phyloP scores from a whole-genome alignment of 1,139 yeast genomes.

The Yamadazyma kanchanaburiensis region DNA sequence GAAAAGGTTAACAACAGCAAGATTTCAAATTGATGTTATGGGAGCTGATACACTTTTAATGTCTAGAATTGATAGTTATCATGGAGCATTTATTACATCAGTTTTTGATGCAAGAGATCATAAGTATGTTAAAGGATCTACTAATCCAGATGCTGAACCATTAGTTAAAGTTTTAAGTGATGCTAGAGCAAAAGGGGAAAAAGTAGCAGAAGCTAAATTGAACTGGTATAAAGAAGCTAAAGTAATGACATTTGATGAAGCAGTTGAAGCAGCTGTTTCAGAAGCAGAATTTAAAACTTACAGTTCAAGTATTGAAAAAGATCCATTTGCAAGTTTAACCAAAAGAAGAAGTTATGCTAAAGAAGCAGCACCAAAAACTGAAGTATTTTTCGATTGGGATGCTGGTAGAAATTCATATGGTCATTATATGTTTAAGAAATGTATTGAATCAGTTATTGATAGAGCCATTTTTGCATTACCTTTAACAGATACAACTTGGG shows the following conservation, averaged over 20 bases:
- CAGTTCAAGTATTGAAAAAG: constrained; percentile 17
- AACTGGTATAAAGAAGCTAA: constrained; percentile 41
- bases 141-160: constrained; percentile 34
- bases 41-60: constrained; percentile 55
- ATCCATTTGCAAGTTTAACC: constrained; percentile 13
- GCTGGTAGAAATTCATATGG: constrained; percentile 59
- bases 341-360: constrained; percentile 25
- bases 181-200: constrained; percentile 18
- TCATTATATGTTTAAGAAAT: constrained; percentile 44
- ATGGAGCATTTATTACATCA: constrained; percentile 52
- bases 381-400: constrained; percentile 52
- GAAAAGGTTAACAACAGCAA: constrained; percentile 53
- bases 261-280: constrained; percentile 26
- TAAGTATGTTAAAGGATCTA: constrained; percentile 13
- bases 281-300: constrained; percentile 7
- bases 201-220: constrained; percentile 25
- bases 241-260: constrained; percentile 49
- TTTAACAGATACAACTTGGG: constrained; percentile 55
- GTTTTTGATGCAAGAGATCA: constrained; percentile 41
- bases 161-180: constrained; percentile 43
- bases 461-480: constrained; percentile 54
- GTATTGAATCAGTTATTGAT: constrained; percentile 52
- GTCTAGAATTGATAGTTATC: constrained; percentile 62
- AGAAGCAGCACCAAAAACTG: constrained; percentile 21
- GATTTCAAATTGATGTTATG: constrained; percentile 66